Base-by-base conservation (phyloP, 805 yeast species). In the Kurtzmaniella fragi region DNA sequence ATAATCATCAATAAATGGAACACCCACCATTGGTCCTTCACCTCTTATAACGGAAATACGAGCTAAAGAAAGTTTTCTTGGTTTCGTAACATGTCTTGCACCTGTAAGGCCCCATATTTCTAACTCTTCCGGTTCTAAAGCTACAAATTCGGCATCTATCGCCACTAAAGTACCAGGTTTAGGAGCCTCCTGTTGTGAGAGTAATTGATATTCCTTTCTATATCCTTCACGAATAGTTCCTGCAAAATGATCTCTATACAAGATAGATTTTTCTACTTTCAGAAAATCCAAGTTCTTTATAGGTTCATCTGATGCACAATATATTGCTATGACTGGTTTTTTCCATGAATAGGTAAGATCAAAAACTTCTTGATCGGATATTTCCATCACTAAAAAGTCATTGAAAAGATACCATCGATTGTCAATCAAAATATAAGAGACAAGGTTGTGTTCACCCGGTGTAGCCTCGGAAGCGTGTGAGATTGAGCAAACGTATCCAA, bases 91-190 rank as follows among this genome's bases (percentile, higher is more conserved):
- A 5, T 77, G 73, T 45, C 81, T 80, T 4, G 71, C 53, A 0
- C 98, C 97, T 44, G 78, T 78, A 39, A 82, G 78, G 38, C 78
- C 77, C 25, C 25, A 20, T 35, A 91, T 75, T 53, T 90, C 97
- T 32, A 78, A 75, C 44, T 82, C 78, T 48, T 89, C 97, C 3
- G 84, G 84, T 35, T 80, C 77, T 26, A 90, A 57, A 25, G 81
- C 75, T 2, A 93, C 98, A 70, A 95, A 93, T 59, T 93, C 99
- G 0, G 99, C 97, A 67, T 93, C 99, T 41, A 93, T 83, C 0
- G 98, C 99, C 14, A 91, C 81, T 30, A 89, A 57, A 1, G 86
- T 69, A 0, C 96, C 96, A 0, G 80, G 73, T 15, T 54, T 53
- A 0, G 96, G 96, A 0, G 87, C 85, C 49, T 84, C 90, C 34